A percentile compares a stretch with the other conserved stretches of the same genome.
Conservation (phyloP, 2,329 filamentous ascomycete genomes). For the Colletotrichum brevisporum region DNA sequence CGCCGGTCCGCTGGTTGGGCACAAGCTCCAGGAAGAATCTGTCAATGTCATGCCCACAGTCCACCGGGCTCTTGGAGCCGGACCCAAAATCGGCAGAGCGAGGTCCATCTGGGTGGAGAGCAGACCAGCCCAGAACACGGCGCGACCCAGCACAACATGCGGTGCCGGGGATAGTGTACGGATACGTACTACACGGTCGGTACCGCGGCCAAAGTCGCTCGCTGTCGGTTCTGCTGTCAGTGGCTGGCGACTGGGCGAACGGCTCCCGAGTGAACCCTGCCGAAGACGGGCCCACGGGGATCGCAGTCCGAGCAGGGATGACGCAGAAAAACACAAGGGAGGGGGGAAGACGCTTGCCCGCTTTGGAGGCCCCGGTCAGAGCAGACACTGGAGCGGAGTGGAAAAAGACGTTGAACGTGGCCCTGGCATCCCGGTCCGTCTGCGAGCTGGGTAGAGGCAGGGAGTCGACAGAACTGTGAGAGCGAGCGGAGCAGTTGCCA, state of each 20-base stretch:
- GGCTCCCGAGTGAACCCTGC: slow-evolving; percentile 28
- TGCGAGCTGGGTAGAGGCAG: slow-evolving; percentile 11
- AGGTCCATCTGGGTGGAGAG: slow-evolving; percentile 30
- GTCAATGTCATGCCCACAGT: slow-evolving; percentile 24
- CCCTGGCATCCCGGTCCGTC: slow-evolving; percentile 21
- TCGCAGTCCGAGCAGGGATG: slow-evolving; percentile 31
- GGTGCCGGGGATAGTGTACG: slow-evolving; percentile 4
- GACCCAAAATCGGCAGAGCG: slow-evolving; percentile 30
- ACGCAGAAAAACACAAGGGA: slow-evolving; percentile 20
- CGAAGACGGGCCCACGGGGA: slow-evolving; percentile 30
- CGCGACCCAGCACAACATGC: slow-evolving; percentile 6
- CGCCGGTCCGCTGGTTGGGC: neutral
- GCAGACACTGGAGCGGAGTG: slow-evolving; percentile 1
- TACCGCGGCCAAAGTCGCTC: slow-evolving; percentile 14
- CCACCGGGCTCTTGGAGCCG: slow-evolving; percentile 35
- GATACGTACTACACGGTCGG: slow-evolving; percentile 7
- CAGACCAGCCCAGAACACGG: slow-evolving; percentile 32
- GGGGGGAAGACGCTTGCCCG: slow-evolving; percentile 21
- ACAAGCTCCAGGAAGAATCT: neutral
- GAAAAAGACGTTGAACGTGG: slow-evolving; percentile 16
- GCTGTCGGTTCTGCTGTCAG: slow-evolving; percentile 23
- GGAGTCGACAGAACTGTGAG: neutral
- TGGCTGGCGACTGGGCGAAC: slow-evolving; percentile 25
- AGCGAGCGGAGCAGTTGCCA: neutral
- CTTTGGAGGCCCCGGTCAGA: slow-evolving; percentile 25